Base-by-base conservation (phyloP, 495 filamentous ascomycete genomes). In the Xylaria curta region DNA sequence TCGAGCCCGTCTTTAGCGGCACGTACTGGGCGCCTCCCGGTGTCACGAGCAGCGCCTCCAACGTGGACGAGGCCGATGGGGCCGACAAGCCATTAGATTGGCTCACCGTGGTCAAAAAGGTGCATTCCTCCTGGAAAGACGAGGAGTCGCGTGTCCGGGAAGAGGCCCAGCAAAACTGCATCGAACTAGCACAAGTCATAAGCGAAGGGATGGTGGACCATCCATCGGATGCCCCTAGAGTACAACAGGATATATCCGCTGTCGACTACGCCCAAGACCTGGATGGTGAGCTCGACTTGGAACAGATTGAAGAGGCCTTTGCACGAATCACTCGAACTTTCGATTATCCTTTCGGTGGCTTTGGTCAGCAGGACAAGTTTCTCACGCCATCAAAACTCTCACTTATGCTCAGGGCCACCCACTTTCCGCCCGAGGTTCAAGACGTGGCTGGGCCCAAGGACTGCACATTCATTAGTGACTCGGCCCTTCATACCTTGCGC, bases 1-100 rank as follows among this genome's bases (percentile, higher is more conserved):
- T 98, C 7, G 91, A 97, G 72, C 96, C 96, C 0, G 90, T 99
- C 26, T 98, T 97, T 80, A 97, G 97, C 59, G 97, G 94, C 26
- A 98, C 96, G 42, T 99, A 99, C 80, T 98, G 93, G 93, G 94
- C 96, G 12, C 94, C 94, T 2, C 84, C 84, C n/a, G 83, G 93
- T 88, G 69, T 91, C 83, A 75, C 88, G 85, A 67, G 87, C 84
- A 64, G 84, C 78, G 54, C 79, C 67, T 65, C 69, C 40, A 42
- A 53, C 33, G 72, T 74, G 7, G 76, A 73, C 17, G 76, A 69
- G 36, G 70, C 66, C 49, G 75, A 77, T n/a, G 70, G 71, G 3
- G 70, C 69, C 13, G 76, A 76, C 8, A 78, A 76, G 62, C 73
- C 74, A 3, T 75, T 81, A 15, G 78, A 78, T 26, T 80, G 78